Evolutionary conservation across 2,329 filamentous ascomycete species (phyloP).

Genomic region (Alternaria brassicicola): DNA sequence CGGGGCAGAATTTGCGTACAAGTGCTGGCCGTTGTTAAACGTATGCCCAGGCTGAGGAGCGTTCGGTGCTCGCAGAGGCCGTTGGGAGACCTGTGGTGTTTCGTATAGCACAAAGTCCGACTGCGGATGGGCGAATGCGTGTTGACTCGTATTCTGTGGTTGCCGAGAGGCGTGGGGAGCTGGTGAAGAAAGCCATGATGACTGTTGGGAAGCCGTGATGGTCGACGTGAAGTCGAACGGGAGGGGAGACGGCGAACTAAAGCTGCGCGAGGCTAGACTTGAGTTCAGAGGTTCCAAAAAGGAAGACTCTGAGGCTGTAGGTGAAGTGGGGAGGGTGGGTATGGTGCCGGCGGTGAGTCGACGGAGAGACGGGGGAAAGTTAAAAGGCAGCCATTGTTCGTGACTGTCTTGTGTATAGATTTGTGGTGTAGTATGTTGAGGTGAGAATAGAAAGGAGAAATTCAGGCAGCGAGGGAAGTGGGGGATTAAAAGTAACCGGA

Average conservation of each 20-base stretch:
- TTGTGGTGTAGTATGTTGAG: conserved; percentile 28
- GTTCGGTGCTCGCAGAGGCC: conserved; percentile 58
- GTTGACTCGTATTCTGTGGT: conserved; percentile 54
- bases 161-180: conserved; percentile 58
- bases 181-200: conserved; percentile 80
- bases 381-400: conserved; percentile 50
- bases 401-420: conserved; percentile 40
- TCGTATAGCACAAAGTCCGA: conserved; percentile 83
- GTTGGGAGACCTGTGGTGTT: conserved; percentile 52
- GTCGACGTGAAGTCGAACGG: conserved; percentile 73
- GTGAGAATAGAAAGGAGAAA: conserved; percentile 30
- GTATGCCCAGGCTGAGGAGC: conserved; percentile 61
- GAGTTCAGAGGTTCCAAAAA: conserved; percentile 66
- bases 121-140: conserved; percentile 56
- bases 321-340: conserved; percentile 35
- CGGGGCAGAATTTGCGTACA: conserved; percentile 72
- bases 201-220: conserved; percentile 77
- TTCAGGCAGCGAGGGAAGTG: conserved; percentile 40
- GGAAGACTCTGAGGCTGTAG: conserved; percentile 48
- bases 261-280: conserved; percentile 66
- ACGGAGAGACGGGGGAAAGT: conserved; percentile 33
- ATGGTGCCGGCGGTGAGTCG: conserved; percentile 36
- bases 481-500: conserved; percentile 31
- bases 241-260: conserved; percentile 61
- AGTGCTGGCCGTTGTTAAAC: conserved; percentile 65